Evolutionary conservation across 805 yeast species (phyloP).

Genomic region (Candida manassasensis): DNA sequence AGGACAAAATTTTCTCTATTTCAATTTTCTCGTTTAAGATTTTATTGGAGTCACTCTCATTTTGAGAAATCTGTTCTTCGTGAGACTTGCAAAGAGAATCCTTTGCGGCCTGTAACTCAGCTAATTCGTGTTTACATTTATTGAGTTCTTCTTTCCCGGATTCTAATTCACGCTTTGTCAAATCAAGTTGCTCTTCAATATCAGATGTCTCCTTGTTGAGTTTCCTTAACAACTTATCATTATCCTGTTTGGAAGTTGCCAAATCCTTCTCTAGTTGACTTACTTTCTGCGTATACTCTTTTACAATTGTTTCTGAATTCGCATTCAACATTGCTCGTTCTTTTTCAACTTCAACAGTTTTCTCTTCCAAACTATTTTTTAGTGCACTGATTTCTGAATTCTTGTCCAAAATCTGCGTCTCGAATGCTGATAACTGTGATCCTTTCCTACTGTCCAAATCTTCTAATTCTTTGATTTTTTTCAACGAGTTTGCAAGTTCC

Average conservation of each 20-base stretch:
- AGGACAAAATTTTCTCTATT: no score
- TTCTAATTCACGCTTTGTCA: constrained; percentile 7
- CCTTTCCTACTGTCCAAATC: neutral
- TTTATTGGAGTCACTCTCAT: neutral
- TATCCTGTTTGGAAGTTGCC: constrained; percentile 10
- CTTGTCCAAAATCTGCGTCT: neutral
- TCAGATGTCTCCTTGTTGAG: constrained; percentile 8
- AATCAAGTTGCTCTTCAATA: constrained; percentile 6
- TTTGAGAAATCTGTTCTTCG: neutral
- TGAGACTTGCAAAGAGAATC: neutral
- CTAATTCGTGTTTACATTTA: constrained; percentile 9
- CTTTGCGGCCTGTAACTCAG: constrained; percentile 9
- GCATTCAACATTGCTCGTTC: constrained; percentile 46
- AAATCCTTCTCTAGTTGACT: constrained; percentile 36
- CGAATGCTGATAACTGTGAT: neutral
- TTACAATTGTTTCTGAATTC: constrained; percentile 45
- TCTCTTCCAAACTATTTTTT: constrained; percentile 26
- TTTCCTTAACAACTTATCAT: constrained; percentile 8
- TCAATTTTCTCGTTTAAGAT: no score
- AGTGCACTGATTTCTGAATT: constrained; percentile 4
- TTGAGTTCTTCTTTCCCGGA: constrained; percentile 1
- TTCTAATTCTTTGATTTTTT: neutral
- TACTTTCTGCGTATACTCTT: constrained; percentile 46
- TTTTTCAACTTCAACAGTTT: constrained; percentile 42
- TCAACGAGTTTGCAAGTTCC: neutral